phyloP scores from a whole-genome alignment of 331 rosid genomes.

The Pyrus hybrid region DNA sequence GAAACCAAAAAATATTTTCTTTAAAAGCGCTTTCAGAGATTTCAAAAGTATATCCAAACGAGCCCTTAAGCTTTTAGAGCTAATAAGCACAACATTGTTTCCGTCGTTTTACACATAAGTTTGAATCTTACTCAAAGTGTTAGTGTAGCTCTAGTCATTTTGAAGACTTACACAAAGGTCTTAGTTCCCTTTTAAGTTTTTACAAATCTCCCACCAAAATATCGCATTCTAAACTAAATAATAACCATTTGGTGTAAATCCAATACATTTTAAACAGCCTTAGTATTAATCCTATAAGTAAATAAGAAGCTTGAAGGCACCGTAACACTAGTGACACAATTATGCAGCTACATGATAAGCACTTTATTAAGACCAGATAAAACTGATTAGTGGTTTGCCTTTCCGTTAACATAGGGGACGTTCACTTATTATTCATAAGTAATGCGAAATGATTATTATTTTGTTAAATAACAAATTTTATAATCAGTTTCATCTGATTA shows the following conservation, averaged over 20 bases:
- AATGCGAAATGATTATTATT: not conserved
- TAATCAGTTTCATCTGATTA: too few relatives aligned
- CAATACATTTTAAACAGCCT: not conserved
- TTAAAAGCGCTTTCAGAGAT: too few relatives aligned
- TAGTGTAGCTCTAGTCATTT: too few relatives aligned
- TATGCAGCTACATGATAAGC: slow-evolving; percentile 2
- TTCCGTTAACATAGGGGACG: slow-evolving; percentile 17
- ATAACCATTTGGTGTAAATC: not conserved
- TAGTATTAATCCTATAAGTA: not conserved
- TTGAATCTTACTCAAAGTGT: too few relatives aligned
- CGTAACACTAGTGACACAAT: not conserved
- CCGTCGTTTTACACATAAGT: not conserved
- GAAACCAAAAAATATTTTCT: too few relatives aligned
- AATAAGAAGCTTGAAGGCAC: not conserved
- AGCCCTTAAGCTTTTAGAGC: not conserved
- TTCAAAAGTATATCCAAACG: too few relatives aligned
- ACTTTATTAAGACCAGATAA: not conserved
- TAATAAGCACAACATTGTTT: not conserved
- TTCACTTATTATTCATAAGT: not conserved
- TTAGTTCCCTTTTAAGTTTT: too few relatives aligned
- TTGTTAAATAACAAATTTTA: too few relatives aligned
- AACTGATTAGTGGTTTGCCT: slow-evolving; percentile 4
- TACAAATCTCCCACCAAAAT: too few relatives aligned
- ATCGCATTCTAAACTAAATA: too few relatives aligned
- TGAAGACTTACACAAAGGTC: too few relatives aligned